A percentile compares a stretch with the other conserved stretches of the same genome.
phyloP scores from a whole-genome alignment of 257 asterid genomes.

The Nicotiana tabacum region DNA sequence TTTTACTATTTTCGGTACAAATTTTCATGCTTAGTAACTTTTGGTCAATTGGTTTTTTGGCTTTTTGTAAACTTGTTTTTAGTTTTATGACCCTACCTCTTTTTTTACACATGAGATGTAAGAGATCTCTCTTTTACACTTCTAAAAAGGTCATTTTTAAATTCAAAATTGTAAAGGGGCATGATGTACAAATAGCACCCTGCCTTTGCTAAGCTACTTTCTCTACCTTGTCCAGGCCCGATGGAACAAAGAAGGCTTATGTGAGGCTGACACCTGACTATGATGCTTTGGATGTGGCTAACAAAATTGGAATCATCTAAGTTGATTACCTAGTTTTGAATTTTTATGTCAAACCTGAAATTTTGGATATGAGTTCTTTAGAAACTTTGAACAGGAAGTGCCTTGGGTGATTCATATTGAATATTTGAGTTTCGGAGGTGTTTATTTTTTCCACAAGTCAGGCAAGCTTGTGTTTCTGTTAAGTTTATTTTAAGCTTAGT shows the following conservation, averaged over 20 bases:
- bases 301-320: conserved; percentile 4
- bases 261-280: conserved; percentile 11
- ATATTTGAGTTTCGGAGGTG: not conserved
- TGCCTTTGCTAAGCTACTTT: not conserved
- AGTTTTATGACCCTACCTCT: too few relatives aligned
- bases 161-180: too few relatives aligned
- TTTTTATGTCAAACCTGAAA: not conserved
- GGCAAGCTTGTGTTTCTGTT: not conserved
- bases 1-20: not conserved
- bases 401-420: not conserved
- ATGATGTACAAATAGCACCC: not conserved
- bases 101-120: too few relatives aligned
- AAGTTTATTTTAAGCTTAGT: not conserved
- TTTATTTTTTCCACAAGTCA: not conserved
- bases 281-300: conserved; percentile 11
- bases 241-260: conserved; percentile 19
- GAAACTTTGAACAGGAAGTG: not conserved
- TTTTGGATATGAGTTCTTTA: not conserved
- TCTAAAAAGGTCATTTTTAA: too few relatives aligned
- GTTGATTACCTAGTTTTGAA: conserved; percentile 3
- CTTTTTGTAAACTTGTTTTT: too few relatives aligned
- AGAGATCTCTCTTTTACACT: too few relatives aligned
- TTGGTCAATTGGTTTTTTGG: not conserved
- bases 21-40: not conserved
- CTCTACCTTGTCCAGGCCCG: conserved; percentile 33